These are phyloP conservation scores for Neopestalotiopsis sp. DNA, from an alignment of 2,329 filamentous ascomycete genomes.

Conservation along the genomic window DNA sequence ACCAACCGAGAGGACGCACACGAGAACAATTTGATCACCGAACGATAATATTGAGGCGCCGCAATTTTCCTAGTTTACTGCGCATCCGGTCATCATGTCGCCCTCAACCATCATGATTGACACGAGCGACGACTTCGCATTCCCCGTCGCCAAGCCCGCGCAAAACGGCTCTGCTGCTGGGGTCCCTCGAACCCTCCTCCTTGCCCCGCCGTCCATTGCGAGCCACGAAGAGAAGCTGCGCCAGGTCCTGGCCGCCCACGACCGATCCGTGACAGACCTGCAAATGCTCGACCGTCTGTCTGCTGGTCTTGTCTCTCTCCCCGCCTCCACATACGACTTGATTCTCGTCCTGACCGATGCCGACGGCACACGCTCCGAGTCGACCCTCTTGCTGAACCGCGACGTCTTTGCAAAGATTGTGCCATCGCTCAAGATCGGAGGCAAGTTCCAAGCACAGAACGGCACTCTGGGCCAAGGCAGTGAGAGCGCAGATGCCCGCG, in stretches of 20 bases:
- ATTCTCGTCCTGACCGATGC: constrained; percentile 84
- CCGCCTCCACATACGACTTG: constrained; percentile 78
- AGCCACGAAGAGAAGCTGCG: constrained; percentile 81
- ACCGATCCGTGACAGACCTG: constrained; percentile 80
- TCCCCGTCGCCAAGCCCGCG: constrained; percentile 23
- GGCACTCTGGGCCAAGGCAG: constrained; percentile 56
- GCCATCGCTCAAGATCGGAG: constrained; percentile 72
- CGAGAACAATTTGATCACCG: neutral
- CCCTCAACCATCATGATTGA: constrained; percentile 52
- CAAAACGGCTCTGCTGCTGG: constrained; percentile 22
- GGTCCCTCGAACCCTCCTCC: constrained; percentile 70
- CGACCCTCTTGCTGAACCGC: constrained; percentile 66
- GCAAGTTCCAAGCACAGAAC: constrained; percentile 71
- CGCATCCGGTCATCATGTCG: constrained; percentile 44
- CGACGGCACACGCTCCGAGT: constrained; percentile 70
- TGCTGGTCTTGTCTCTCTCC: constrained; percentile 78
- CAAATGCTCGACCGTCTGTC: constrained; percentile 97
- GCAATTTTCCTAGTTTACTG: neutral
- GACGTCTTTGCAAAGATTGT: constrained; percentile 72
- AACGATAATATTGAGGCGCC: neutral
- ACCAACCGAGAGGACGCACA: neutral
- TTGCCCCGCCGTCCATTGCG: constrained; percentile 89
- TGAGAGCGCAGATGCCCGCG: constrained; percentile 61
- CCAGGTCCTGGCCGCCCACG: constrained; percentile 71
- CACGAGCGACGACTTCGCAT: constrained; percentile 30